phyloP scores from a whole-genome alignment of 306 rosid genomes.

The Cucurbita ficifolia region DNA sequence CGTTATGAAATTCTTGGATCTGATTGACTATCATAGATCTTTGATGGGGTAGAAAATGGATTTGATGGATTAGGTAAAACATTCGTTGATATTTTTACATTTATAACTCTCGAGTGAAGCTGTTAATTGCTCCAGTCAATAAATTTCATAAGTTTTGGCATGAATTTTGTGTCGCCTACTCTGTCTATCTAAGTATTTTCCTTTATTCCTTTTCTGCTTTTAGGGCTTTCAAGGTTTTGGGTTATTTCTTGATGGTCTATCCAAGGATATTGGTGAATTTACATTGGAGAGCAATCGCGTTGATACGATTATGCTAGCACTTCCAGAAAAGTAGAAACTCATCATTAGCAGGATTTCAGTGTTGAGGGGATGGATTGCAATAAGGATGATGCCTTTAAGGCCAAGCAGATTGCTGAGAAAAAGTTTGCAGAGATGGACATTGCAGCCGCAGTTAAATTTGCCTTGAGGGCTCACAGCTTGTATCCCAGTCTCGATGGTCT shows the following conservation, averaged over 20 bases:
- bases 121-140: not conserved
- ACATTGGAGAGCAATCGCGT: not conserved
- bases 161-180: not conserved
- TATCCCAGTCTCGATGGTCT: conserved; percentile 51
- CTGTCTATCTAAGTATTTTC: not conserved
- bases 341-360: conserved; percentile 10
- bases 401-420: conserved; percentile 56
- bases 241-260: not conserved
- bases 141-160: not conserved
- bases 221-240: not conserved
- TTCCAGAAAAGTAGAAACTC: not conserved
- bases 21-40: not conserved
- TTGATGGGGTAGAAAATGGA: not conserved
- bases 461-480: conserved; percentile 45
- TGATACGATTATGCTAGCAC: not conserved
- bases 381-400: conserved; percentile 40
- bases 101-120: not conserved
- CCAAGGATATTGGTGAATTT: not conserved
- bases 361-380: conserved; percentile 43
- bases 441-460: conserved; percentile 41
- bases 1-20: not conserved
- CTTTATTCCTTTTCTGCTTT: not conserved
- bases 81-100: not conserved
- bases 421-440: conserved; percentile 26
- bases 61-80: not conserved